Evolutionary conservation across 805 yeast species (phyloP).

Genomic region (Kuraishia piskuri): DNA sequence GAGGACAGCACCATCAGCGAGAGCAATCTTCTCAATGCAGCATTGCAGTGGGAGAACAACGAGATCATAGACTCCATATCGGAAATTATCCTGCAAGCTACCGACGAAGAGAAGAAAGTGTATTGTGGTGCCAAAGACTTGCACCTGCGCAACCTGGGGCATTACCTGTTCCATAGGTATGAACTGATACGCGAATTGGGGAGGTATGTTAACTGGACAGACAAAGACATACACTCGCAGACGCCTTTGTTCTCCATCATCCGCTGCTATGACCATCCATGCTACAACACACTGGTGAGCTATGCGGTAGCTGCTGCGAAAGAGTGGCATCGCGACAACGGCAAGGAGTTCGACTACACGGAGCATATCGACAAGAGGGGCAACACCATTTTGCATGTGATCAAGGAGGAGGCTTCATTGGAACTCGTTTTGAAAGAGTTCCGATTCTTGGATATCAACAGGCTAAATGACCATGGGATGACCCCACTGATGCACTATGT

Average conservation of each 20-base stretch:
- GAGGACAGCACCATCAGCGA: conserved; percentile 50
- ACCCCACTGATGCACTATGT: conserved; percentile 70
- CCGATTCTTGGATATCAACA: conserved; percentile 44
- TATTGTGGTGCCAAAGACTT: conserved; percentile 47
- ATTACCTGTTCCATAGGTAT: conserved; percentile 54
- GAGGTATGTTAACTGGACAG: conserved; percentile 55
- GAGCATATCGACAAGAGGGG: conserved; percentile 70
- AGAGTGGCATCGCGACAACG: conserved; percentile 29
- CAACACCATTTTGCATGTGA: conserved; percentile 68
- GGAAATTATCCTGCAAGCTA: conserved; percentile 30
- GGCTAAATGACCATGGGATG: conserved; percentile 43
- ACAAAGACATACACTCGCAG: conserved; percentile 54
- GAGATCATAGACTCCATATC: conserved; percentile 39
- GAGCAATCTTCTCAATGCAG: conserved; percentile 48
- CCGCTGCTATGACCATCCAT: conserved; percentile 70
- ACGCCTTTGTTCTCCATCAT: conserved; percentile 75
- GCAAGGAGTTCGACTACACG: conserved; percentile 30
- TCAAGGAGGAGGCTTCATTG: conserved; percentile 39
- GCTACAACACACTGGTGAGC: conserved; percentile 42
- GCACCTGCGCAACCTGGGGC: conserved; percentile 58
- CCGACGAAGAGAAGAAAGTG: conserved; percentile 32
- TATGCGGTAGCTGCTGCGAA: conserved; percentile 35
- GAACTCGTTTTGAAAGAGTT: conserved; percentile 27
- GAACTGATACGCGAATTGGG: conserved; percentile 49
- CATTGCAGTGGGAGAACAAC: conserved; percentile 46